phyloP scores from a whole-genome alignment of 1,139 yeast species.

The Sugiyamaella paludigena region DNA sequence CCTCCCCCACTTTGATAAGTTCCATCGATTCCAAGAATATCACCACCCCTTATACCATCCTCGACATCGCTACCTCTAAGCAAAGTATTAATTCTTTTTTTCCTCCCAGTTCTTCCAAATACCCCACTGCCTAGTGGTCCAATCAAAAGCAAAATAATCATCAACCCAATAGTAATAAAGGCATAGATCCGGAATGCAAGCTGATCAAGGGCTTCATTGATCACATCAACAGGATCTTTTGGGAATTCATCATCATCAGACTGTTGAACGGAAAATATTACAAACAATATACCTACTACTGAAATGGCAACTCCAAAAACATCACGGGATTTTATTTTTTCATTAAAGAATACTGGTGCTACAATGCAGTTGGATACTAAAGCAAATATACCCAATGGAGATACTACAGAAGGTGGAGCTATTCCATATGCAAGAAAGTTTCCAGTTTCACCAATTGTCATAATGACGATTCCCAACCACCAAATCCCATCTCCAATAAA shows the following conservation, averaged over 20 bases:
- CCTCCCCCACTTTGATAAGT: too few relatives aligned
- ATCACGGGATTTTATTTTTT: constrained; percentile 36
- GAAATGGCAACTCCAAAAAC: constrained; percentile 41
- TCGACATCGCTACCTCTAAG: not conserved
- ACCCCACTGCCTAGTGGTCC: not conserved
- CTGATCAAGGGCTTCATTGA: constrained; percentile 32
- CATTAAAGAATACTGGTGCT: constrained; percentile 46
- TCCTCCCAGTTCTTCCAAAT: not conserved
- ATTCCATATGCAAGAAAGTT: constrained; percentile 48
- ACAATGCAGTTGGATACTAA: constrained; percentile 45
- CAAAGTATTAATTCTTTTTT: not conserved
- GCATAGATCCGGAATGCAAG: constrained; percentile 32
- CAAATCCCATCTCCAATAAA: constrained; percentile 33
- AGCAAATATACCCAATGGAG: constrained; percentile 48
- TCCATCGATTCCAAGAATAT: too few relatives aligned
- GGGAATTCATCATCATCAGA: constrained; percentile 12
- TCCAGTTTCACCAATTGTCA: constrained; percentile 45
- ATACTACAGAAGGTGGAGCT: constrained; percentile 47
- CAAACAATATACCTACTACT: constrained; percentile 42
- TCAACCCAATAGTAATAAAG: constrained; percentile 24
- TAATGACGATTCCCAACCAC: constrained; percentile 44
- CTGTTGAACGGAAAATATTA: constrained; percentile 37
- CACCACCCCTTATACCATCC: too few relatives aligned
- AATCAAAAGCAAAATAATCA: constrained; percentile 17
- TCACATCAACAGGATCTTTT: constrained; percentile 32